Conservation (phyloP, 2,329 filamentous ascomycete genomes). For the Phialemonium atrogriseum region DNA sequence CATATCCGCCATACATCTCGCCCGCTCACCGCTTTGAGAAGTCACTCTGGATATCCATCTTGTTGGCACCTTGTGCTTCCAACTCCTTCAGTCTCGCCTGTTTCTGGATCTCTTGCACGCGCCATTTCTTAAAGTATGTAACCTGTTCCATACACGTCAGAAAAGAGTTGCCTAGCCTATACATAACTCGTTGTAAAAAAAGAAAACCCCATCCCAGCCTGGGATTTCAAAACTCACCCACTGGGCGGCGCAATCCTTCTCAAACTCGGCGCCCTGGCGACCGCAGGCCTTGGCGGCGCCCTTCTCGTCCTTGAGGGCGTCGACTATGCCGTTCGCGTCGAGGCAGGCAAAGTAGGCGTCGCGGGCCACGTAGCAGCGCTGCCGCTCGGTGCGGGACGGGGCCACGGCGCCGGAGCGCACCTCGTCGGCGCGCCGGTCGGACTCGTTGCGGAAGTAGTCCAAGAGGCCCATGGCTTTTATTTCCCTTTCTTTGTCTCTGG, state of each 20-base stretch:
- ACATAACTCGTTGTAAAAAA: too few species aligned
- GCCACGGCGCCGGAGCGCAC: conserved; percentile 56
- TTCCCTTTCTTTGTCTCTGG: conserved; percentile 2
- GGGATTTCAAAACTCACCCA: conserved; percentile 70
- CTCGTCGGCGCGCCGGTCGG: conserved; percentile 41
- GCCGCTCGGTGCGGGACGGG: conserved; percentile 75
- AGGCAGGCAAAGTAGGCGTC: conserved; percentile 86
- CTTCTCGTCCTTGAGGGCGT: conserved; percentile 43
- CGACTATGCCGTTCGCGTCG: conserved; percentile 72
- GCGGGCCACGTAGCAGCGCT: conserved; percentile 81
- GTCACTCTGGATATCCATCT: conserved; percentile 35
- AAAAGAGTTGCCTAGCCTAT: neutral
- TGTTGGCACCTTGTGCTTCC: conserved; percentile 61
- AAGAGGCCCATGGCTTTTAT: conserved; percentile 41
- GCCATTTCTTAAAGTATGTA: conserved; percentile 95
- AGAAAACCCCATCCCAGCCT: too few species aligned
- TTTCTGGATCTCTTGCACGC: conserved; percentile 87
- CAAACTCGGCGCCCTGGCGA: conserved; percentile 49
- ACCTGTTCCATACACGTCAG: conserved; percentile 45
- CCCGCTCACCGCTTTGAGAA: too few species aligned
- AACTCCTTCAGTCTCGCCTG: conserved; percentile 70
- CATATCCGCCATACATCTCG: too few species aligned
- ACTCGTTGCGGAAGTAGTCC: conserved; percentile 24
- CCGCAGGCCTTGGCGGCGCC: conserved; percentile 30
- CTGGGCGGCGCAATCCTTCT: conserved; percentile 76